Percentiles rank a stretch among this genome's conserved stretches.
phyloP scores from a whole-genome alignment of 2,329 filamentous ascomycete species.

The Apiospora arundinis region DNA sequence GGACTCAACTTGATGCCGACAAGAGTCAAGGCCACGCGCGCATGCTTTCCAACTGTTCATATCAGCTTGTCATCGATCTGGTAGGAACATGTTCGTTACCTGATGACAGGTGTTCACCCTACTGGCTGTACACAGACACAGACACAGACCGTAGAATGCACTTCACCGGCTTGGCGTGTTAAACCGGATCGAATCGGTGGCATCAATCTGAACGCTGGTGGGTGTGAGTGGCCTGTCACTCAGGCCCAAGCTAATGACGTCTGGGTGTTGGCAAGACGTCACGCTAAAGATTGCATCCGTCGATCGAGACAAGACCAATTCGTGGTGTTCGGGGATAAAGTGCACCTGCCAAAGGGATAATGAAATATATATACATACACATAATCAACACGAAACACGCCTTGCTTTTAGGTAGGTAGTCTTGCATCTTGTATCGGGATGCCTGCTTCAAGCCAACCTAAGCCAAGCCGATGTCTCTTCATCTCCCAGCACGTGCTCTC shows the following conservation, averaged over 20 bases:
- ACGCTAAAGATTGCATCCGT: background rate
- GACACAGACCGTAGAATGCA: background rate
- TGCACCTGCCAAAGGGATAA: background rate
- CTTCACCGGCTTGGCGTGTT: background rate
- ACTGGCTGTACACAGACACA: background rate
- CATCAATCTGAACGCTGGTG: background rate
- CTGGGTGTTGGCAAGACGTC: background rate
- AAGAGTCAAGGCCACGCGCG: background rate
- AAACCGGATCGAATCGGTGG: background rate
- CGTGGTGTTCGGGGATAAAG: background rate
- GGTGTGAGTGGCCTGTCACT: background rate
- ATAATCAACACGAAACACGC: background rate
- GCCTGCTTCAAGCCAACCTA: background rate
- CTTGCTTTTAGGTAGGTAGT: background rate
- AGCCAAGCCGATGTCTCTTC: too few species aligned
- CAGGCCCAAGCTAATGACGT: slow-evolving; percentile 9
- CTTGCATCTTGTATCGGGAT: background rate
- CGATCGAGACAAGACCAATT: background rate
- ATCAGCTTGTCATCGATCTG: background rate
- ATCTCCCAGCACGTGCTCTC: too few species aligned
- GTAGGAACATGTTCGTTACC: background rate
- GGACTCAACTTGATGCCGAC: too few species aligned
- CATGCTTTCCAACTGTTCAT: background rate
- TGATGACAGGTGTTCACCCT: background rate
- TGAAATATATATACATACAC: background rate